These are phyloP conservation scores for Calonectria crousiana DNA, from an alignment of 2,329 filamentous ascomycete species.

Conservation along the genomic window DNA sequence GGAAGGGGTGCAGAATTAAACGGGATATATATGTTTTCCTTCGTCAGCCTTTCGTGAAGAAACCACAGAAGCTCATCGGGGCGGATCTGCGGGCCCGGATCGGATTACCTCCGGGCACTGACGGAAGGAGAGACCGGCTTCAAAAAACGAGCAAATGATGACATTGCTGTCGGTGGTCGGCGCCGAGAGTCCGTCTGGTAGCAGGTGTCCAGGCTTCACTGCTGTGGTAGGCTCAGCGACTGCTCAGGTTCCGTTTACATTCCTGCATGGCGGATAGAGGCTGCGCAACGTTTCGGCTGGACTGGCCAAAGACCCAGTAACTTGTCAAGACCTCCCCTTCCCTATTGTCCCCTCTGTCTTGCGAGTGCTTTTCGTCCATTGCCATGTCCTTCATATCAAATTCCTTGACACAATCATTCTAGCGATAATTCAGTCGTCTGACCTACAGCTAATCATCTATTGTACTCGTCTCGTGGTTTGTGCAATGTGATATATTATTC, in stretches of 20 bases:
- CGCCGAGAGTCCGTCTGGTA: background rate
- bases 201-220: background rate
- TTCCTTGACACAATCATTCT: too few relatives aligned
- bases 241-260: slow-evolving; percentile 15
- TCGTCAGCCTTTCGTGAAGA: background rate
- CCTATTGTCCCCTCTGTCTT: too few relatives aligned
- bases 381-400: too few relatives aligned
- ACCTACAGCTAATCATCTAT: too few relatives aligned
- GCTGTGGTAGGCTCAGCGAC: too few relatives aligned
- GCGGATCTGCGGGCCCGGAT: background rate
- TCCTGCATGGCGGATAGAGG: background rate
- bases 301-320: background rate
- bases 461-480: too few relatives aligned
- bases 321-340: background rate
- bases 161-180: background rate
- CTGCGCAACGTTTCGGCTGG: background rate
- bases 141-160: too few relatives aligned
- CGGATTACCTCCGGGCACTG: background rate
- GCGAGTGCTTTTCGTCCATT: too few relatives aligned
- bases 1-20: background rate
- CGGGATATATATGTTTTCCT: background rate
- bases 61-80: background rate
- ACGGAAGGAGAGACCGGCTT: background rate
- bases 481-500: too few relatives aligned
- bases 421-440: too few relatives aligned